Evolutionary conservation across 1,284 basidiomycete genomes (phyloP).

Genomic region (Rhizoctonia solani): DNA sequence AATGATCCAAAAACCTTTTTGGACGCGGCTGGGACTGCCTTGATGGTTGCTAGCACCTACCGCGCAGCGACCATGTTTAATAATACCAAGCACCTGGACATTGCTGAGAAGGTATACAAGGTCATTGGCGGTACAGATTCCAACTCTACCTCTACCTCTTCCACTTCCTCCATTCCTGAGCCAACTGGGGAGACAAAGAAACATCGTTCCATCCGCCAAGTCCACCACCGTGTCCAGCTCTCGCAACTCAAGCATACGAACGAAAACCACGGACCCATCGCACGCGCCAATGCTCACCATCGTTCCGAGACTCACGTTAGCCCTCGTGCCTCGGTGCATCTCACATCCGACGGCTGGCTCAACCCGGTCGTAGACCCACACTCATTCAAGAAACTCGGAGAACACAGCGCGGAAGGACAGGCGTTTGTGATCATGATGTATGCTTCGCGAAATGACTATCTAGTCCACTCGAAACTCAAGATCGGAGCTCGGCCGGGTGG

Average conservation of each 20-base stretch:
- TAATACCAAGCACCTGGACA: conserved; percentile 55
- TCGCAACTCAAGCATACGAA: conserved; percentile 29
- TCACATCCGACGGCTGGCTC: conserved; percentile 63
- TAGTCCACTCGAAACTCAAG: no score
- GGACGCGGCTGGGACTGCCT: conserved; percentile 73
- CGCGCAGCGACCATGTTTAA: conserved; percentile 60
- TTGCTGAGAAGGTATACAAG: conserved; percentile 60
- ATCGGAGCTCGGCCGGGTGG: no score
- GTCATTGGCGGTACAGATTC: conserved; percentile 44
- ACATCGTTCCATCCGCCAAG: conserved; percentile 1
- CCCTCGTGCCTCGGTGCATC: conserved; percentile 49
- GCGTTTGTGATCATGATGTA: conserved; percentile 75
- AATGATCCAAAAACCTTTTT: conserved; percentile 62
- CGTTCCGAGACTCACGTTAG: no score
- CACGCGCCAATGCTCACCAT: conserved; percentile 39
- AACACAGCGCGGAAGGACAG: conserved; percentile 62
- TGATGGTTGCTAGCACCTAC: conserved; percentile 79
- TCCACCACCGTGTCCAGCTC: conserved; percentile 34
- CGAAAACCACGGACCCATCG: no score
- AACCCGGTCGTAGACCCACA: conserved; percentile 73
- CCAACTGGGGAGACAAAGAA: no score
- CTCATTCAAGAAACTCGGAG: conserved; percentile 54
- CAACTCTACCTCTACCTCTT: conserved; percentile 20
- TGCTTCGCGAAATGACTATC: conserved; percentile 74
- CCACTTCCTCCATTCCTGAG: conserved; percentile 35